Evolutionary conservation across 768 basidiomycete genomes (phyloP).

Genomic region (Leccinum imitatum): DNA sequence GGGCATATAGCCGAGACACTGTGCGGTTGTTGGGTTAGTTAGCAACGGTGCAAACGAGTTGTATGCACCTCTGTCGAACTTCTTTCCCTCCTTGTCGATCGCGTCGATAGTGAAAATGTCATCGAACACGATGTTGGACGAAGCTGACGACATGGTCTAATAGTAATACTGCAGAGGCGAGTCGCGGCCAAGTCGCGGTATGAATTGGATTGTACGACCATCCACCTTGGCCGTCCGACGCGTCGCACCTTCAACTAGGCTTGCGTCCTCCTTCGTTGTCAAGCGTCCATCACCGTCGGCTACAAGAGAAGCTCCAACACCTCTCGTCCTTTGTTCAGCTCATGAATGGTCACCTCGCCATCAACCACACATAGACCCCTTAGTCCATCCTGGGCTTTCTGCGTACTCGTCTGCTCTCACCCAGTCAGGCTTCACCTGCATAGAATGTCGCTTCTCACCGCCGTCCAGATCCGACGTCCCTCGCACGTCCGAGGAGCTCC

Average conservation of each 20-base stretch:
- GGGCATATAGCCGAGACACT: conserved; percentile 92
- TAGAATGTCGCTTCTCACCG: conserved; percentile 42
- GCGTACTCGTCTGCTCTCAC: conserved; percentile 41
- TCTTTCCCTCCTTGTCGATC: conserved; percentile 92
- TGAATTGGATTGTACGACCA: neutral
- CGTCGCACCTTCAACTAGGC: neutral
- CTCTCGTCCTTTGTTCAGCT: conserved; percentile 52
- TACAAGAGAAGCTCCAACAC: conserved; percentile 50
- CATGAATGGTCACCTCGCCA: conserved; percentile 44
- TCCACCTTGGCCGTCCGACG: neutral
- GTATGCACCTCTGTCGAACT: conserved; percentile 87
- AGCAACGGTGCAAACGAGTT: neutral
- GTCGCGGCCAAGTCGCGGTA: neutral
- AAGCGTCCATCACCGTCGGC: conserved; percentile 38
- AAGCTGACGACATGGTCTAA: conserved; percentile 49
- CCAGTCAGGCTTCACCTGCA: conserved; percentile 48
- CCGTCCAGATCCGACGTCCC: conserved; percentile 9
- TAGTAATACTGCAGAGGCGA: conserved; percentile 1
- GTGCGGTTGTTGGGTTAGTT: conserved; percentile 16
- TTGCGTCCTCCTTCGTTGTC: conserved; percentile 36
- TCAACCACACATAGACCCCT: neutral
- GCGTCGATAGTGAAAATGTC: conserved; percentile 86
- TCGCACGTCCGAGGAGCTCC: conserved; percentile 25
- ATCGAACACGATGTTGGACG: conserved; percentile 85
- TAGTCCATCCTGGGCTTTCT: conserved; percentile 22